Evolutionary conservation across 1,139 yeast genomes (phyloP).

Genomic region (Blastobotrys illinoisensis): DNA sequence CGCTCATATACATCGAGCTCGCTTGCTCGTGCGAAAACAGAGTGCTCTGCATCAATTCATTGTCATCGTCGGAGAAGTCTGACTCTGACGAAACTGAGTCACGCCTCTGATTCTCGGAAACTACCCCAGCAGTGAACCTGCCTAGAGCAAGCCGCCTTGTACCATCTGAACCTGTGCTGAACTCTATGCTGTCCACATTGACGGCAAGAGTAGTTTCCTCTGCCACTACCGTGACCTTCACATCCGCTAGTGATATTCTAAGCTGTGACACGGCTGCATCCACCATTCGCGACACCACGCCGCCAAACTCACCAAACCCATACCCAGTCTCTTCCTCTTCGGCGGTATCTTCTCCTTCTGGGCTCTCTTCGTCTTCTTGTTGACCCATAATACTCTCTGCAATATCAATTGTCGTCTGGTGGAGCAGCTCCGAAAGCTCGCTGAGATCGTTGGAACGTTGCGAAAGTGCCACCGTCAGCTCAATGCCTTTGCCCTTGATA

Average conservation of each 20-base stretch:
- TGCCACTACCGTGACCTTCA: conserved; percentile 46
- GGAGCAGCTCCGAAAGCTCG: conserved; percentile 50
- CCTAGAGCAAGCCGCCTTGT: conserved; percentile 2
- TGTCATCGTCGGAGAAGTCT: conserved; percentile 33
- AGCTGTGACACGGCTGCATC: conserved; percentile 66
- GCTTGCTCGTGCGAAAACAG: conserved; percentile 66
- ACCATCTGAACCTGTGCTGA: conserved; percentile 29
- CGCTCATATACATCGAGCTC: conserved; percentile 78
- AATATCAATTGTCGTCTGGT: conserved; percentile 48
- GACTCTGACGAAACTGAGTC: conserved; percentile 6
- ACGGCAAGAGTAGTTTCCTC: conserved; percentile 44
- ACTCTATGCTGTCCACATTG: conserved; percentile 37
- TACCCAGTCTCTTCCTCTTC: conserved; percentile 23
- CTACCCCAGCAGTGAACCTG: neutral
- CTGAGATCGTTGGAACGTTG: conserved; percentile 17
- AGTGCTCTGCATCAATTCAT: conserved; percentile 53
- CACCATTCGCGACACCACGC: conserved; percentile 57
- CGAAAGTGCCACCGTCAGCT: conserved; percentile 50
- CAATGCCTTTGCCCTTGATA: conserved; percentile 52
- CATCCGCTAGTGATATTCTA: conserved; percentile 42
- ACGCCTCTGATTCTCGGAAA: conserved; percentile 7
- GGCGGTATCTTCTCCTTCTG: conserved; percentile 27
- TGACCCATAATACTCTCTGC: conserved; percentile 30
- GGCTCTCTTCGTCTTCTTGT: conserved; percentile 11
- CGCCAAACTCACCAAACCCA: conserved; percentile 40